These are phyloP conservation scores for Nigrospora sphaerica DNA, from an alignment of 2,329 filamentous ascomycete genomes.

Conservation along the genomic window DNA sequence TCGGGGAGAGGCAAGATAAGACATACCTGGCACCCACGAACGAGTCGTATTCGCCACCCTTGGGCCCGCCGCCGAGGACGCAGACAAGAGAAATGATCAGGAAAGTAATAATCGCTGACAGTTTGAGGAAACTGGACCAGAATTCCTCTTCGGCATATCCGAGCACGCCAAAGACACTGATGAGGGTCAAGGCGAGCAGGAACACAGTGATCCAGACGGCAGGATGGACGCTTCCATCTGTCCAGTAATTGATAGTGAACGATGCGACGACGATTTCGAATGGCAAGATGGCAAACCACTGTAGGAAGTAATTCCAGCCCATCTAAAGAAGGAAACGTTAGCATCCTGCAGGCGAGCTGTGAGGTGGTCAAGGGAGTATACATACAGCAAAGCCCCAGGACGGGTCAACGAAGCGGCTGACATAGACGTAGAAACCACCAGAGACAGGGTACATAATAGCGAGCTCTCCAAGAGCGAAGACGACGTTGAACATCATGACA, in stretches of 20 bases:
- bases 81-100: conserved; percentile 34
- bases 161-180: conserved; percentile 36
- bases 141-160: conserved; percentile 52
- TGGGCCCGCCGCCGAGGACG: background rate
- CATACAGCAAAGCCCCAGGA: conserved; percentile 74
- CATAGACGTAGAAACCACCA: conserved; percentile 76
- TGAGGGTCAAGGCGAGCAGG: conserved; percentile 38
- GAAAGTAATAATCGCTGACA: conserved; percentile 52
- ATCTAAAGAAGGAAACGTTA: background rate
- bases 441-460: conserved; percentile 73
- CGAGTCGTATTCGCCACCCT: background rate
- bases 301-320: conserved; percentile 1
- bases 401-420: conserved; percentile 71
- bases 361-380: conserved; percentile 23
- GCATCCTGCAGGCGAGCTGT: background rate
- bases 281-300: background rate
- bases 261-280: conserved; percentile 2
- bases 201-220: conserved; percentile 47
- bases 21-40: conserved; percentile 6
- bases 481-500: conserved; percentile 70
- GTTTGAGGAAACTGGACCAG: conserved; percentile 48
- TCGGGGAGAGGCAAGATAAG: too few relatives aligned
- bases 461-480: conserved; percentile 80
- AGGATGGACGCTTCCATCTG: conserved; percentile 27
- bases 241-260: conserved; percentile 41